Conservation (phyloP, 1,139 yeast genomes). For the Citeromyces hawaiiensis region DNA sequence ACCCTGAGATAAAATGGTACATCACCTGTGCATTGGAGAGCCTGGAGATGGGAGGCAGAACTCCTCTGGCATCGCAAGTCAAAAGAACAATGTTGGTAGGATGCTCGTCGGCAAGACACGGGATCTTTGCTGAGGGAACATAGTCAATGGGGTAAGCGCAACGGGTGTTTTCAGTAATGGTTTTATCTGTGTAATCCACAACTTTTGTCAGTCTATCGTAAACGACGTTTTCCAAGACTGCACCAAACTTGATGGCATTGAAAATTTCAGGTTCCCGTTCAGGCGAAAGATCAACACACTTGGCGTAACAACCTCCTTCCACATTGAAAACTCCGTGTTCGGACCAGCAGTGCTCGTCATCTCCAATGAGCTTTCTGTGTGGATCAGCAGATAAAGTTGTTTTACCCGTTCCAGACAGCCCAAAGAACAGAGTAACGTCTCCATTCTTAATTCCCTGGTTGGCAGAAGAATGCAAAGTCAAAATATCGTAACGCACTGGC, state of each 20-base stretch:
- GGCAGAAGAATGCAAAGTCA: slow-evolving; percentile 91
- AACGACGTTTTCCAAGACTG: slow-evolving; percentile 87
- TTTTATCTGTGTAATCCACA: slow-evolving; percentile 73
- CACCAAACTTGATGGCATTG: slow-evolving; percentile 88
- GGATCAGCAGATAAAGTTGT: slow-evolving; percentile 97
- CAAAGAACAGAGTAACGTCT: slow-evolving; percentile 90
- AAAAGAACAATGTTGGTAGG: slow-evolving; percentile 87
- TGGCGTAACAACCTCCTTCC: slow-evolving; percentile 99
- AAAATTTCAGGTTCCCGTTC: slow-evolving; percentile 98
- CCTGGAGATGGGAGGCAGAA: slow-evolving; percentile 92
- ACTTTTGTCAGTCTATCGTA: slow-evolving; percentile 69
- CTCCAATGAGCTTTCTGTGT: slow-evolving; percentile 87
- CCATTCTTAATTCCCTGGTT: slow-evolving; percentile 67
- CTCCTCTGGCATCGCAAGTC: slow-evolving; percentile 98
- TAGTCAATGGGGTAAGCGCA: slow-evolving; percentile 97
- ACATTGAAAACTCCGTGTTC: slow-evolving; percentile 97
- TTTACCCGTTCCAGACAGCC: slow-evolving; percentile 96
- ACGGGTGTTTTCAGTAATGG: slow-evolving; percentile 94
- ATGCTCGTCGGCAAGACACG: slow-evolving; percentile 81
- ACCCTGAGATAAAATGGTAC: slow-evolving; percentile 98
- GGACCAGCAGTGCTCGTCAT: slow-evolving; percentile 99
- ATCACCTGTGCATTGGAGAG: slow-evolving; percentile 91
- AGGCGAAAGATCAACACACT: slow-evolving; percentile 79
- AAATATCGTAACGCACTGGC: slow-evolving; percentile 88
- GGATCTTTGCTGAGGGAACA: slow-evolving; percentile 93